These are phyloP conservation scores for Solanum infundibuliforme DNA, from an alignment of 257 asterid species.

Conservation along the genomic window DNA sequence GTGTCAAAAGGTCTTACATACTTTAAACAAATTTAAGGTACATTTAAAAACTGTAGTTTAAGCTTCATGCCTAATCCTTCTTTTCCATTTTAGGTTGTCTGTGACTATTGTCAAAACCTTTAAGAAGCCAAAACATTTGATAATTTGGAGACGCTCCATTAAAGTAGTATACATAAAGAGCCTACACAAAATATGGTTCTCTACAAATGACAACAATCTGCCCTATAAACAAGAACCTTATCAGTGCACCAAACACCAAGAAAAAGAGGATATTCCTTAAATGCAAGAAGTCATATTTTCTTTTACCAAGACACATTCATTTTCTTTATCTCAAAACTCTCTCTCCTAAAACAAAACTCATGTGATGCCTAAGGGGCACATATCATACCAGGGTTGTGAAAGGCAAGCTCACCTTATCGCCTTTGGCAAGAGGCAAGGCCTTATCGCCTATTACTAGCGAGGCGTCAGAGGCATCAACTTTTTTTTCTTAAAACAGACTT, in stretches of 20 bases:
- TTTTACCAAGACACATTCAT: neutral
- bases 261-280: neutral
- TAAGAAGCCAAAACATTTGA: neutral
- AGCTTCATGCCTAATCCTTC: neutral
- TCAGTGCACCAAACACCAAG: neutral
- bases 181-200: neutral
- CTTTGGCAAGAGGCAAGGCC: too few relatives aligned
- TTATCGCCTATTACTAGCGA: neutral
- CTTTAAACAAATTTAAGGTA: neutral
- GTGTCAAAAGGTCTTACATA: neutral
- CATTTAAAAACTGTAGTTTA: neutral
- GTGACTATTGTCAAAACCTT: neutral
- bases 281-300: neutral
- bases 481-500: too few relatives aligned
- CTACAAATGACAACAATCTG: neutral
- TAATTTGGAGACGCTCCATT: too few relatives aligned
- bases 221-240: neutral
- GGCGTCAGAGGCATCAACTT: too few relatives aligned
- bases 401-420: too few relatives aligned
- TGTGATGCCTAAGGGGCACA: neutral
- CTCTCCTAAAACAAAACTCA: neutral
- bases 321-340: neutral
- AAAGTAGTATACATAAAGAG: too few relatives aligned
- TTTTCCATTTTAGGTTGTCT: neutral
- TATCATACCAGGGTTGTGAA: neutral